Conservation (phyloP, 768 basidiomycete species). For the Russula olivacea region DNA sequence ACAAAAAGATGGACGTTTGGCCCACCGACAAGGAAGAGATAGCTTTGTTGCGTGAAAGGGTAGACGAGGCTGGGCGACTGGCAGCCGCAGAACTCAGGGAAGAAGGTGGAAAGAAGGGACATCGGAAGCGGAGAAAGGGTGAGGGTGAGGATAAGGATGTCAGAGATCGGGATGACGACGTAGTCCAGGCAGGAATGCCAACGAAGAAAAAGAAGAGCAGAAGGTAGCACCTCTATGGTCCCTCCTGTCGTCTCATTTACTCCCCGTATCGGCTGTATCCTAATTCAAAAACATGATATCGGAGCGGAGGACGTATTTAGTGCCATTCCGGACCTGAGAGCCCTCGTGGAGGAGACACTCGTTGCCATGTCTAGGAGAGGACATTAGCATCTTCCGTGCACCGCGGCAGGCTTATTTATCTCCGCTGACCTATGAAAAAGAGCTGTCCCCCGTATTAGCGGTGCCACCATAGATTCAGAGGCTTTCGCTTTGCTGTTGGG, state of each 20-base stretch:
- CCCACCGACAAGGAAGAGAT: slow-evolving; percentile 86
- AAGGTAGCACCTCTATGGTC: slow-evolving; percentile 29
- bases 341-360: slow-evolving; percentile 73
- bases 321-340: slow-evolving; percentile 51
- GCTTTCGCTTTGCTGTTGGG: slow-evolving; percentile 46
- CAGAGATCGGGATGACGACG: slow-evolving; percentile 88
- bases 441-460: slow-evolving; percentile 55
- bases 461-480: slow-evolving; percentile 44
- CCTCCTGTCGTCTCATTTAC: neutral
- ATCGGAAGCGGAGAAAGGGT: slow-evolving; percentile 46
- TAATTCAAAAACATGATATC: slow-evolving; percentile 61
- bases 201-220: slow-evolving; percentile 51
- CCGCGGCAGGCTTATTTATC: neutral
- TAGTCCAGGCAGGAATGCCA: slow-evolving; percentile 87
- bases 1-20: slow-evolving; percentile 88
- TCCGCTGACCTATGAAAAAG: slow-evolving; percentile 55
- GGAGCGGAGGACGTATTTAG: slow-evolving; percentile 68
- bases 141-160: slow-evolving; percentile 58
- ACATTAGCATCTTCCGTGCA: neutral
- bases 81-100: slow-evolving; percentile 83
- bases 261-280: slow-evolving; percentile 8
- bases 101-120: slow-evolving; percentile 45
- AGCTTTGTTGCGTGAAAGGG: slow-evolving; percentile 78
- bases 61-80: slow-evolving; percentile 72
- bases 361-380: slow-evolving; percentile 51